These are phyloP conservation scores for Verticillium klebahnii DNA, from an alignment of 2,329 filamentous ascomycete genomes.

Conservation along the genomic window DNA sequence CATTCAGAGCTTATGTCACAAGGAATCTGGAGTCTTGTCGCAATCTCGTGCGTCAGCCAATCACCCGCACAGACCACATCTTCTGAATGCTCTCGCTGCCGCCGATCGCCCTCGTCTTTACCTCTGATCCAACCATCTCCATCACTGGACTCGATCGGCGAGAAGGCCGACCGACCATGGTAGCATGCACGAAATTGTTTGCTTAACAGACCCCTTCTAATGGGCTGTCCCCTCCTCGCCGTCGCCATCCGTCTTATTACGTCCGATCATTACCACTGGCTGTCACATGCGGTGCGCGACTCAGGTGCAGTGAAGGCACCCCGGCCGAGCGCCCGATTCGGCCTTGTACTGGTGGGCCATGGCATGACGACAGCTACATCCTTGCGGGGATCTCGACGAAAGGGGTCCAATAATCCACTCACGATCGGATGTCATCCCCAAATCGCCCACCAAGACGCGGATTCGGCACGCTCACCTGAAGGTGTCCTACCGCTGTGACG, in stretches of 20 bases:
- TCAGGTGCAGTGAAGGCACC: neutral
- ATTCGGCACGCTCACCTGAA: neutral
- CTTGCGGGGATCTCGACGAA: neutral
- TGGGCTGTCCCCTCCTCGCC: neutral
- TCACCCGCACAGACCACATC: neutral
- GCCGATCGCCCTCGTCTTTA: neutral
- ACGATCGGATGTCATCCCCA: neutral
- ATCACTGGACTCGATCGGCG: neutral
- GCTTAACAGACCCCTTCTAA: neutral
- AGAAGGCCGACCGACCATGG: neutral
- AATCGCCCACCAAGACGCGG: neutral
- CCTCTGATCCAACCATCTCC: neutral
- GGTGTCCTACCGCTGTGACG: neutral
- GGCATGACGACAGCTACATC: neutral
- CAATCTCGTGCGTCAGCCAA: neutral
- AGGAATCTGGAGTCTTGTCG: neutral
- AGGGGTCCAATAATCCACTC: constrained; percentile 3
- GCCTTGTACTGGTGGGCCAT: neutral
- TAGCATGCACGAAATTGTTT: neutral
- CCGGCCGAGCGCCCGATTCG: neutral
- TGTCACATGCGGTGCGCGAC: neutral
- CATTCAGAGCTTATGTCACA: neutral
- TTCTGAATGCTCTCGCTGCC: neutral
- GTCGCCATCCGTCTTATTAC: neutral
- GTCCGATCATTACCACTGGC: neutral